phyloP scores from a whole-genome alignment of 805 yeast genomes.

The Vanderwaltozyma polyspora region DNA sequence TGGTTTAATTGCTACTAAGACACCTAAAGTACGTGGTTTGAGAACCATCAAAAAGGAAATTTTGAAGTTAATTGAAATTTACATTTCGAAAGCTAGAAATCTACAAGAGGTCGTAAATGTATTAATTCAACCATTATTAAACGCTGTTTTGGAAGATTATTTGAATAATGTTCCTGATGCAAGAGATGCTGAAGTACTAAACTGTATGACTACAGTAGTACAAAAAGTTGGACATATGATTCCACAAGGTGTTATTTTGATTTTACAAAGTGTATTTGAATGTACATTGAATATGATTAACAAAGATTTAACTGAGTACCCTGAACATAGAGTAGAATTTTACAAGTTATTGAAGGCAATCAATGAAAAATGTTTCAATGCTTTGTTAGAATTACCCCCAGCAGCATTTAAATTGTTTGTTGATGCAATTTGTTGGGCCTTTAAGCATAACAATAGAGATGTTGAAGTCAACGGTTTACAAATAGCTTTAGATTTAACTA shows the following conservation, averaged over 20 bases:
- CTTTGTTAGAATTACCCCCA: conserved; percentile 79
- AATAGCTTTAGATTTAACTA: conserved; percentile 70
- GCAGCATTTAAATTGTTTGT: conserved; percentile 84
- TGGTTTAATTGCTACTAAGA: conserved; percentile 84
- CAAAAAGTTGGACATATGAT: conserved; percentile 77
- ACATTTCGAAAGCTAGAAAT: conserved; percentile 77
- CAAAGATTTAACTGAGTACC: conserved; percentile 90
- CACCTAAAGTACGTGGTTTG: conserved; percentile 89
- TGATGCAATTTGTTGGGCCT: conserved; percentile 95
- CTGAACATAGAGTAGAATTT: conserved; percentile 95
- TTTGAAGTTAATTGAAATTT: conserved; percentile 77
- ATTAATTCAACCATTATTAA: conserved; percentile 70
- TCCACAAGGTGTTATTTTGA: conserved; percentile 78
- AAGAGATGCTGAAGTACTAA: conserved; percentile 93
- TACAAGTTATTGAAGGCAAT: conserved; percentile 83
- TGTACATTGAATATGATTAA: conserved; percentile 93
- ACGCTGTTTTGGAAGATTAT: conserved; percentile 83
- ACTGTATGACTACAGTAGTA: conserved; percentile 87
- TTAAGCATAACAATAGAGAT: conserved; percentile 93
- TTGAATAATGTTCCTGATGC: conserved; percentile 86
- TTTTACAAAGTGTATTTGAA: conserved; percentile 84
- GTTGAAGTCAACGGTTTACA: conserved; percentile 88
- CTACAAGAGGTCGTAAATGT: conserved; percentile 73
- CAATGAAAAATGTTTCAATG: conserved; percentile 73
- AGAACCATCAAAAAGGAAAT: conserved; percentile 95